Evolutionary conservation across 164 flowering plant species (phyloP).

Genomic region (Nelumbo lutea): DNA sequence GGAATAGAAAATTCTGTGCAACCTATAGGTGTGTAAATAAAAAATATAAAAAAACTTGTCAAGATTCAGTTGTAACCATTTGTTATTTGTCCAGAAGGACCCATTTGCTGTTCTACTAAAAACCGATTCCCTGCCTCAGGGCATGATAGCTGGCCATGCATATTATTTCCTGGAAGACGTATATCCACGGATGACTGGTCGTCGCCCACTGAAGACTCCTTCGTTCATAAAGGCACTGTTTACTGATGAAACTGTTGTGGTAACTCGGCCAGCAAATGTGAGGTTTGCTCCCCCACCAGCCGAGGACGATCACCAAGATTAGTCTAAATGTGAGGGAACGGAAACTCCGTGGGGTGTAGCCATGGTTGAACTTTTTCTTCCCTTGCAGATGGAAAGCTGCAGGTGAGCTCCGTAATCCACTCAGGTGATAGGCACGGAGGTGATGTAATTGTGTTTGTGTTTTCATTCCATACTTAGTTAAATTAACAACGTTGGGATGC

Average conservation of each 20-base stretch:
- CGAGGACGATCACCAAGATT: constrained; percentile 51
- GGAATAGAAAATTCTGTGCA: too few relatives aligned
- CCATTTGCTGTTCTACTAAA: not conserved
- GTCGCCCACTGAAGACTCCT: constrained; percentile 89
- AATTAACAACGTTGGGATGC: too few relatives aligned
- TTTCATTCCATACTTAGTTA: too few relatives aligned
- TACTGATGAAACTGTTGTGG: constrained; percentile 83
- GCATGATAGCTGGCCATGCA: constrained; percentile 98
- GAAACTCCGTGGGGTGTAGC: too few relatives aligned
- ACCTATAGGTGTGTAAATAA: too few relatives aligned
- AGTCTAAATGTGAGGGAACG: constrained; percentile 1
- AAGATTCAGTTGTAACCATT: too few relatives aligned
- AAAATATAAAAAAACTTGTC: too few relatives aligned
- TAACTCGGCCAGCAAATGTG: constrained; percentile 67
- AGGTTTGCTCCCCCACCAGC: constrained; percentile 79
- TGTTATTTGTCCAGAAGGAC: not conserved
- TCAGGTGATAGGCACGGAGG: not conserved
- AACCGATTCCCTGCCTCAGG: constrained; percentile 36
- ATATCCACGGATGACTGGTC: constrained; percentile 89
- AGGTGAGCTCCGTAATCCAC: too few relatives aligned
- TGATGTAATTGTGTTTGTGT: not conserved
- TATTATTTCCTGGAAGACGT: constrained; percentile 94
- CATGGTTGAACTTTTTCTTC: not conserved
- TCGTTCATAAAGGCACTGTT: constrained; percentile 68
- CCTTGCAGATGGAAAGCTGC: not conserved